Percentiles rank a stretch among this genome's conserved stretches.
phyloP scores from a whole-genome alignment of 805 yeast species.

The Saturnispora gosingensis region DNA sequence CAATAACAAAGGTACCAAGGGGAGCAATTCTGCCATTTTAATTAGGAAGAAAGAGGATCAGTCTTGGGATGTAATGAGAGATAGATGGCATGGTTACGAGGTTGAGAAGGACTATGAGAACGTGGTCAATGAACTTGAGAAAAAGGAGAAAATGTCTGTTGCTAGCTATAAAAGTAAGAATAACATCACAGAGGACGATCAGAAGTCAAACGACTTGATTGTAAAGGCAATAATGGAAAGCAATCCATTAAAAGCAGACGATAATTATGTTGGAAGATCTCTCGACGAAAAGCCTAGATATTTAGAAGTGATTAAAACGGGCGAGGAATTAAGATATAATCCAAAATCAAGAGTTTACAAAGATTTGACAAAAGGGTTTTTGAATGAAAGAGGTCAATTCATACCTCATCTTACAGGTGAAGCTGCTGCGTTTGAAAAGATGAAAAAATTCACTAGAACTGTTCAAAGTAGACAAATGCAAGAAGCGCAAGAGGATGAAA shows the following conservation, averaged over 20 bases:
- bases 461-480: constrained; percentile 16
- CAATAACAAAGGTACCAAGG: constrained; percentile 7
- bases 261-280: constrained; percentile 43
- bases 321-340: constrained; percentile 38
- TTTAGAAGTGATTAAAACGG: constrained; percentile 39
- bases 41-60: constrained; percentile 27
- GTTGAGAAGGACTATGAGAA: constrained; percentile 47
- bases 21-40: constrained; percentile 7
- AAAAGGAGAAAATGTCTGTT: constrained; percentile 24
- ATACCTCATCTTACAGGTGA: constrained; percentile 49
- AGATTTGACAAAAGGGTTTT: constrained; percentile 26
- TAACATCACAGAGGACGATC: constrained; percentile 27
- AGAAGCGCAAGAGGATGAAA: constrained; percentile 13
- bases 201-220: constrained; percentile 35
- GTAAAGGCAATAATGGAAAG: constrained; percentile 15
- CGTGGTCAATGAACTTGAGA: constrained; percentile 39
- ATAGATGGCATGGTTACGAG: constrained; percentile 76
- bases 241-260: constrained; percentile 11
- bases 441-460: constrained; percentile 36
- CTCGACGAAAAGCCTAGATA: constrained; percentile 73
- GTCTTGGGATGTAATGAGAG: constrained; percentile 30
- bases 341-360: constrained; percentile 41
- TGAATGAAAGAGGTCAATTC: constrained; percentile 36
- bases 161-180: constrained; percentile 11
- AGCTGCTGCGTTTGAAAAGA: constrained; percentile 41